Conservation (phyloP, 179 eudicot species). For the Carnegiea gigantea region DNA sequence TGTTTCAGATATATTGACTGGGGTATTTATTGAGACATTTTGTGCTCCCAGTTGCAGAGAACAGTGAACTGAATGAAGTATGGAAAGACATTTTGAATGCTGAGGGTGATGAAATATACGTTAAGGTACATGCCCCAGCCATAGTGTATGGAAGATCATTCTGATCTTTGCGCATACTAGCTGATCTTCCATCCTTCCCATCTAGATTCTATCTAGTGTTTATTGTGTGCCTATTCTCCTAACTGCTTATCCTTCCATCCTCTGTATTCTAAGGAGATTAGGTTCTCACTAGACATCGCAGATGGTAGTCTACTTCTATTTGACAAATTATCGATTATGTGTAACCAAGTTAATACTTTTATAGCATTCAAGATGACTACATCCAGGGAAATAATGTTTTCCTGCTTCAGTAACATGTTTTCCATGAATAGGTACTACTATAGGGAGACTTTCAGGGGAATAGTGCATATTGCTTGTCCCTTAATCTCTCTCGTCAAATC, state of each 20-base stretch:
- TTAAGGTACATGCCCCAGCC: constrained; percentile 52
- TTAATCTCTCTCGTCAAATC: background rate
- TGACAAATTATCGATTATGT: background rate
- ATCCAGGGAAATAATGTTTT: background rate
- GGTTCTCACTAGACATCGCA: too few species aligned
- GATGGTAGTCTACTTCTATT: background rate
- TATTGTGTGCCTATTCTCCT: background rate
- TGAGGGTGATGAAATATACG: constrained; percentile 94
- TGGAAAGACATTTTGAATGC: constrained; percentile 94
- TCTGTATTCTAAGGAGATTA: background rate
- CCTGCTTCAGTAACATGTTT: background rate
- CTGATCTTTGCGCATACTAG: background rate
- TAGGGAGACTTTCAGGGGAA: constrained; percentile 14
- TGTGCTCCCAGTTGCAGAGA: constrained; percentile 72
- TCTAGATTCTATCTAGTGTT: background rate
- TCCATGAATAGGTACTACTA: background rate
- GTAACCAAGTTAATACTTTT: background rate
- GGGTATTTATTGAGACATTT: constrained; percentile 6
- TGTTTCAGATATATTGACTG: constrained; percentile 9
- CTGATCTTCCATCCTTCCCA: background rate
- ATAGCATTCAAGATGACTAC: too few species aligned
- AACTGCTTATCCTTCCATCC: background rate
- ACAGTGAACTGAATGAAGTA: constrained; percentile 74
- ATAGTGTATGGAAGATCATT: background rate
- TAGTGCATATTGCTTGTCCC: constrained; percentile 25